These are phyloP conservation scores for Trametes maxima DNA, from an alignment of 768 basidiomycete species.

Conservation along the genomic window DNA sequence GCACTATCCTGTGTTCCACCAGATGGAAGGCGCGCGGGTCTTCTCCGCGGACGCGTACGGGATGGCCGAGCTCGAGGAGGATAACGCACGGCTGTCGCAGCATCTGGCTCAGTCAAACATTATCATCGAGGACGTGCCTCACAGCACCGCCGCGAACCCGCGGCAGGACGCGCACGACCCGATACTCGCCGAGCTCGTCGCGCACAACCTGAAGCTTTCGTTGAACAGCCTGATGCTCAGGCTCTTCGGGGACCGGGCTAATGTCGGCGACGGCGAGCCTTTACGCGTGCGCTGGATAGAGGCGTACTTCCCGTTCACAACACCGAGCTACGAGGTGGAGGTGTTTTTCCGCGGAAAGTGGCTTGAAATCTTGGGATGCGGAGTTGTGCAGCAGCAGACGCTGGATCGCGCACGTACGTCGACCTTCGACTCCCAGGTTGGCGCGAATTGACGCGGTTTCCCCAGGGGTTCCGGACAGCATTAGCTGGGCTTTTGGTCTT, in stretches of 20 bases:
- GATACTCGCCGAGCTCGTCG: conserved; percentile 67
- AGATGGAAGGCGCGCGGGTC: conserved; percentile 93
- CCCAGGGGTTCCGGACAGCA: conserved; percentile 75
- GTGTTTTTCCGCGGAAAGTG: conserved; percentile 96
- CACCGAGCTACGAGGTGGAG: conserved; percentile 97
- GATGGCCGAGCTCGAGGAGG: conserved; percentile 64
- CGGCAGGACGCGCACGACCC: conserved; percentile 80
- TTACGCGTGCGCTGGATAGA: conserved; percentile 95
- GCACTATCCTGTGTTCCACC: conserved; percentile 98
- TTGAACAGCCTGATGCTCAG: conserved; percentile 84
- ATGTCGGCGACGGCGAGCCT: conserved; percentile 60
- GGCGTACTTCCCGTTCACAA: conserved; percentile 97
- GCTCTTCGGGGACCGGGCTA: conserved; percentile 70
- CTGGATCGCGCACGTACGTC: conserved; percentile 82
- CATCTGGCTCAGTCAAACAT: conserved; percentile 75
- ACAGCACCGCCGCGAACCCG: conserved; percentile 75
- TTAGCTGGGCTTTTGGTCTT: conserved; percentile 98
- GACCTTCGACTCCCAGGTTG: background rate
- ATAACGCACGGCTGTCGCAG: conserved; percentile 65
- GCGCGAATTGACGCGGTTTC: background rate
- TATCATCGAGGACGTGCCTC: conserved; percentile 83
- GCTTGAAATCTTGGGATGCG: conserved; percentile 95
- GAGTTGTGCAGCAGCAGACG: conserved; percentile 88
- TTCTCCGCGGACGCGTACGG: conserved; percentile 62
- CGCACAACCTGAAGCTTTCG: conserved; percentile 86